A percentile compares a stretch with the other conserved stretches of the same genome.
These are phyloP conservation scores for Canna indica DNA, from an alignment of 176 grass and related monocot genomes.

Conservation along the genomic window DNA sequence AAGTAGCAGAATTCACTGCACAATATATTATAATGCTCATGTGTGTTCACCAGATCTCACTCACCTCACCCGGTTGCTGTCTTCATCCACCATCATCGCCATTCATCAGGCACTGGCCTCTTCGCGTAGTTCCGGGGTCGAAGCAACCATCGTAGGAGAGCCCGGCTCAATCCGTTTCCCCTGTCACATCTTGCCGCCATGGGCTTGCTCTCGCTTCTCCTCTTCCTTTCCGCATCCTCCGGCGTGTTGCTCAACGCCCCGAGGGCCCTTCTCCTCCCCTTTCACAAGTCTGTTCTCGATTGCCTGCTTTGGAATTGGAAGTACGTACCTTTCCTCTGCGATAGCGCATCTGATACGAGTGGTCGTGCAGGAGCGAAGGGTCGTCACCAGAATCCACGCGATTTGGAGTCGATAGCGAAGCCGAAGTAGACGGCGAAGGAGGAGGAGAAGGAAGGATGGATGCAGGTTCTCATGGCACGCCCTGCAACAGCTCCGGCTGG, in stretches of 20 bases:
- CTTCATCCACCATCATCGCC: too few species aligned
- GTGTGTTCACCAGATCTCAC: too few species aligned
- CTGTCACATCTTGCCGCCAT: too few species aligned
- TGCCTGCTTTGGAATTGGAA: not conserved
- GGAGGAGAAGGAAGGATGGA: not conserved
- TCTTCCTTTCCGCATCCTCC: not conserved
- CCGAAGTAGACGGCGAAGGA: not conserved
- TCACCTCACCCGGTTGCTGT: too few species aligned
- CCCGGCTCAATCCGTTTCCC: too few species aligned
- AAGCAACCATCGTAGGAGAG: too few species aligned
- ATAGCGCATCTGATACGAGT: not conserved
- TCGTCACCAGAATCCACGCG: not conserved
- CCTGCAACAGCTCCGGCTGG: conserved; percentile 19
- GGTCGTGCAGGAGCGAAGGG: not conserved
- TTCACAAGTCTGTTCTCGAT: not conserved
- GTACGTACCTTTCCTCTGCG: not conserved
- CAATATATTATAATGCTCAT: too few species aligned
- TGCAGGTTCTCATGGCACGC: not conserved
- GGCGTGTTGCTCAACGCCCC: not conserved
- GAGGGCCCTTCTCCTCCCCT: not conserved
- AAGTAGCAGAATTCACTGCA: too few species aligned
- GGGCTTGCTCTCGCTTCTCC: not conserved
- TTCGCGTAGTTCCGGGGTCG: too few species aligned
- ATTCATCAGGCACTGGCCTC: too few species aligned
- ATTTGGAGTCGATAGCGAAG: not conserved